Evolutionary conservation across 768 basidiomycete species (phyloP).

Genomic region (Lepiota venenata): DNA sequence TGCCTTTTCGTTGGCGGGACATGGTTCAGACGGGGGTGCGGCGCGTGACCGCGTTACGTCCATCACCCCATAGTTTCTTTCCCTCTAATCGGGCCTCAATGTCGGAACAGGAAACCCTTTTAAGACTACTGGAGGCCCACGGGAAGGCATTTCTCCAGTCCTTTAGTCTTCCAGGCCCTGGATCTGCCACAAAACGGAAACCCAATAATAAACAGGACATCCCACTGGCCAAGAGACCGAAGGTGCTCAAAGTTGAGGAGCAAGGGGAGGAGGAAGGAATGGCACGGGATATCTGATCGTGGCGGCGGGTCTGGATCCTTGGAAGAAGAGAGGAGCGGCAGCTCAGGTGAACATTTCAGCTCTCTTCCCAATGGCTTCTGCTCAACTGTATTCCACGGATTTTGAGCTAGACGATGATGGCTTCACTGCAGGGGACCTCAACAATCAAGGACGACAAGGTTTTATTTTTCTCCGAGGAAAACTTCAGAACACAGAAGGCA

Average conservation of each 20-base stretch:
- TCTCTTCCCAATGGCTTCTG: neutral
- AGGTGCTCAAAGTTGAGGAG: neutral
- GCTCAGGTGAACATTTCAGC: neutral
- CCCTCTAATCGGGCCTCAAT: conserved; percentile 12
- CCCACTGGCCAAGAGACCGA: conserved; percentile 14
- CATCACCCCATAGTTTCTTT: conserved; percentile 2
- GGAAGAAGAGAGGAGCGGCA: conserved; percentile 17
- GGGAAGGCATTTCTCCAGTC: conserved; percentile 45
- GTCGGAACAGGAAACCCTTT: conserved; percentile 30
- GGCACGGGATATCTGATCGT: conserved; percentile 30
- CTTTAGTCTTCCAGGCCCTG: conserved; percentile 27
- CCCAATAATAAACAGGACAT: neutral
- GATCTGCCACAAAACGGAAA: conserved; percentile 7
- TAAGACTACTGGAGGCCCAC: conserved; percentile 42
- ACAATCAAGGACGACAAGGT: conserved; percentile 35
- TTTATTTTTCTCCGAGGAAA: conserved; percentile 46
- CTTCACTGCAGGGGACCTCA: conserved; percentile 31
- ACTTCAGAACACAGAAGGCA: conserved; percentile 14
- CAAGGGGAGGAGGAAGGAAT: conserved; percentile 27
- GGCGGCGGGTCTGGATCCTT: conserved; percentile 13
- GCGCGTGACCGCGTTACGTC: conserved; percentile 6
- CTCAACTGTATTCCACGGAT: conserved; percentile 18
- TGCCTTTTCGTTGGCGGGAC: conserved; percentile 23
- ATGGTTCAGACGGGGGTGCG: conserved; percentile 15
- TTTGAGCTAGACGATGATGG: conserved; percentile 46